Base-by-base conservation (phyloP, 2,329 filamentous ascomycete species). In the Penicillium griseofulvum region DNA sequence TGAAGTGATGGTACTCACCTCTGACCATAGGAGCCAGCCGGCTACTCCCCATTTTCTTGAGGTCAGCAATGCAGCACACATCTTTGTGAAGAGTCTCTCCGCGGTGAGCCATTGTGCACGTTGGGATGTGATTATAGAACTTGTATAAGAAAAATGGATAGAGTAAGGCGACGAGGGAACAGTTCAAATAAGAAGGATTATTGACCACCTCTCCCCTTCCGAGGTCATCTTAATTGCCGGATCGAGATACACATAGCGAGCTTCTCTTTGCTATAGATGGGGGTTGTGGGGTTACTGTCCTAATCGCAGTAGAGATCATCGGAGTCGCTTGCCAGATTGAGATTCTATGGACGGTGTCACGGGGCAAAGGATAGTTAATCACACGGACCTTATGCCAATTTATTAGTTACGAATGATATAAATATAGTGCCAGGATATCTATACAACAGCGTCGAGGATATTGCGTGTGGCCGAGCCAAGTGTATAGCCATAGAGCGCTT, bases 21-120 rank as follows among this genome's bases (percentile, higher is more conserved):
- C 70, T 61, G 29, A 73, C 70, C 70, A 74, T 75, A 19, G 68
- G 69, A 1, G 76, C 69, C 33, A 80, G 66, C 39, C 68, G 74
- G 19, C 68, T 67, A 49, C 71, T 71, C 14, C 71, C 77, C 44
- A 68, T 47, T 26, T 65, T 66, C 63, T 78, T 76, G 16, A 80
- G 61, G 41, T 80, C 78, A 24, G 65, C 67, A 26, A 73, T 73
- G 49, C 58, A 69, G 54, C 57, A 64, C 1, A 70, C 64, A 59
- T 70, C 62, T 43, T 68, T 64, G 46, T 71, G 63, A 5, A 72
- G 58, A 17, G 63, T 65, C 26, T 66, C 61, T 44, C 65, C 65
- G 12, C 69, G 66, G 48, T 71, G 67, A 19, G 71, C 68, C 70
- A 73, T 31, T 9, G 24, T 55, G 11, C n/a, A 28, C 36, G n/a